Conservation (phyloP, 2,329 filamentous ascomycete species). For the Zelopaecilomyces penicillatus region DNA sequence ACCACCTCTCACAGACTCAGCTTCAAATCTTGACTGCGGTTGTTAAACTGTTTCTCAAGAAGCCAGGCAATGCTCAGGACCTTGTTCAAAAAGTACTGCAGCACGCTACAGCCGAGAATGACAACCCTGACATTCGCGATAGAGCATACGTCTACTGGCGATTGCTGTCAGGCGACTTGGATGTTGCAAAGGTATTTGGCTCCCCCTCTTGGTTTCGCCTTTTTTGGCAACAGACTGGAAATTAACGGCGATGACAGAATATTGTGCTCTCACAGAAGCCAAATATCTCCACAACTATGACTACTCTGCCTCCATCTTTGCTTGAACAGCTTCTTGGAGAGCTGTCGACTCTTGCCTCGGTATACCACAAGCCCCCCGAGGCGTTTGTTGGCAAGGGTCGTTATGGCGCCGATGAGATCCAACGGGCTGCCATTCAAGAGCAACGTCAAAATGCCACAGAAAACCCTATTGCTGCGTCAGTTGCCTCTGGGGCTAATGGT, state of each 20-base stretch:
- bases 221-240: too few species aligned
- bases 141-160: slow-evolving; percentile 98
- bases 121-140: slow-evolving; percentile 96
- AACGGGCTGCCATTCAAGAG: slow-evolving; percentile 92
- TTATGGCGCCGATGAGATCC: slow-evolving; percentile 88
- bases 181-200: slow-evolving; percentile 67
- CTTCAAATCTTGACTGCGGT: slow-evolving; percentile 94
- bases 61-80: slow-evolving; percentile 82
- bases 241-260: slow-evolving; percentile 35
- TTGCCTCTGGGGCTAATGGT: slow-evolving; percentile 60
- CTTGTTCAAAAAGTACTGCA: slow-evolving; percentile 93
- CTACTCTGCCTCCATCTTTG: slow-evolving; percentile 71
- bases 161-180: slow-evolving; percentile 81
- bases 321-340: slow-evolving; percentile 87
- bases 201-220: too few species aligned
- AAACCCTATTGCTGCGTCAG: slow-evolving; percentile 85
- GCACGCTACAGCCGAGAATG: slow-evolving; percentile 84
- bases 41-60: slow-evolving; percentile 95
- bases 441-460: slow-evolving; percentile 86
- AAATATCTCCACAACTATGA: slow-evolving; percentile 88
- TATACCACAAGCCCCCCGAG: slow-evolving; percentile 97
- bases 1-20: slow-evolving; percentile 59
- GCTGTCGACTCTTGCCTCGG: slow-evolving; percentile 88
- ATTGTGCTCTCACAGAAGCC: slow-evolving; percentile 93
- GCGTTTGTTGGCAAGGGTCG: slow-evolving; percentile 96